These are phyloP conservation scores for Carex littledalei DNA, from an alignment of 176 grass and related monocot genomes.

Conservation along the genomic window DNA sequence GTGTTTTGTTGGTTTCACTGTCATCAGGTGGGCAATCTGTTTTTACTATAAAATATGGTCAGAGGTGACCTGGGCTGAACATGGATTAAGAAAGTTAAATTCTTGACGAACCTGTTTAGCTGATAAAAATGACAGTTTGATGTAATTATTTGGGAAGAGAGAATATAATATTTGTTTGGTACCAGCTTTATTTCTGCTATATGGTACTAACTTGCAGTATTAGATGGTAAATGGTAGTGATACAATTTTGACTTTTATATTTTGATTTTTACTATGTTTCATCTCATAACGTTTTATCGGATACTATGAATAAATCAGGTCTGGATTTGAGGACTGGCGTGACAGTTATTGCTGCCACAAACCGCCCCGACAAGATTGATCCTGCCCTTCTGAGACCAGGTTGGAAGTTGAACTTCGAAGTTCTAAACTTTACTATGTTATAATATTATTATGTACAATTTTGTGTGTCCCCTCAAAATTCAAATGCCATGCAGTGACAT, in stretches of 20 bases:
- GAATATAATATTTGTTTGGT: neutral
- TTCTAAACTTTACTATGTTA: neutral
- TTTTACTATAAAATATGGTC: neutral
- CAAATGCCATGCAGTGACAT: neutral
- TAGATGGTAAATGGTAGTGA: neutral
- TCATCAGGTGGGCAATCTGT: neutral
- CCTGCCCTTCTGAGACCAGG: slow-evolving; percentile 83
- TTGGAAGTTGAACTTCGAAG: slow-evolving; percentile 10
- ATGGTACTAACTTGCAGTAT: neutral
- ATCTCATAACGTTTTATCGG: neutral
- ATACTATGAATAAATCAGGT: slow-evolving; percentile 41
- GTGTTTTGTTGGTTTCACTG: neutral
- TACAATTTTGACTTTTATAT: neutral
- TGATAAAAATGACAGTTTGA: neutral
- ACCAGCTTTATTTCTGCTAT: neutral
- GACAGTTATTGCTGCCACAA: slow-evolving; percentile 91
- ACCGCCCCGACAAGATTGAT: slow-evolving; percentile 97
- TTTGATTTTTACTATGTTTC: neutral
- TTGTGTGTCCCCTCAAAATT: neutral
- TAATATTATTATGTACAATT: neutral
- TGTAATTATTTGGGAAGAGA: neutral
- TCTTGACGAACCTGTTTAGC: neutral
- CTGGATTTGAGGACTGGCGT: slow-evolving; percentile 61
- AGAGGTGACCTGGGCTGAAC: neutral
- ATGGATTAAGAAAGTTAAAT: neutral